Base-by-base conservation (phyloP, 306 rosid genomes). In the Cajanus cajan region DNA sequence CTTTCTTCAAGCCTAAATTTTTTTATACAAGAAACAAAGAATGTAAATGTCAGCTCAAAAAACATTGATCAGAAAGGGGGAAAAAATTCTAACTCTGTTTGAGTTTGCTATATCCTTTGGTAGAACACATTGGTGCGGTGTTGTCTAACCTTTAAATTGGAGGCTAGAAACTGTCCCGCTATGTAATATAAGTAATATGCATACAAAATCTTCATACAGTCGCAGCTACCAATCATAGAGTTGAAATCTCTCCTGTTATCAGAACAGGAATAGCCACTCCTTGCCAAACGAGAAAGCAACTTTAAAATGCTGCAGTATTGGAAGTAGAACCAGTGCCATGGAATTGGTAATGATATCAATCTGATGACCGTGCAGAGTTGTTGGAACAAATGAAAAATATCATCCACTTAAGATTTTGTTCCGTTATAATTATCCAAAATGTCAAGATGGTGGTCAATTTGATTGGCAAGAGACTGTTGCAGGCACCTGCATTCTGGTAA, bases 401-500 rank as follows among this genome's bases (percentile, higher is more conserved):
- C 54, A 41, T 72, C 80, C 74, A 73, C 75, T 80, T 65, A 76
- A 78, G 62, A 57, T 78, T 67, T 69, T 78, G 78, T 47, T 55
- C 68, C 25, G 62, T 48, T 62, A 73, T 33, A 64, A 82, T 80
- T 39, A 47, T 80, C 76, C 41, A 34, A 90, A 64, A 57, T 57
- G 63, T 21, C 78, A 8, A 66, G 68, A 76, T 50, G 72, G 50
- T 64, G 80, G 79, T 80, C 86, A 52, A 73, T 73, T 82, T 67
- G 73, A 76, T 77, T 45, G 68, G 73, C 75, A 7, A 52, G 91
- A 50, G 83, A 80, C 77, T 83, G 89, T 59, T 91, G 96, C 37
- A 93, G 83, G 86, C 99, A 96, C 76, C 97, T 85, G 75, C 98
- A 96, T 82, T 96, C 99, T 2, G 99, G 99, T 62, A 96, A 87